Evolutionary conservation across 2,329 filamentous ascomycete genomes (phyloP).

Genomic region (Dothistroma septosporum): DNA sequence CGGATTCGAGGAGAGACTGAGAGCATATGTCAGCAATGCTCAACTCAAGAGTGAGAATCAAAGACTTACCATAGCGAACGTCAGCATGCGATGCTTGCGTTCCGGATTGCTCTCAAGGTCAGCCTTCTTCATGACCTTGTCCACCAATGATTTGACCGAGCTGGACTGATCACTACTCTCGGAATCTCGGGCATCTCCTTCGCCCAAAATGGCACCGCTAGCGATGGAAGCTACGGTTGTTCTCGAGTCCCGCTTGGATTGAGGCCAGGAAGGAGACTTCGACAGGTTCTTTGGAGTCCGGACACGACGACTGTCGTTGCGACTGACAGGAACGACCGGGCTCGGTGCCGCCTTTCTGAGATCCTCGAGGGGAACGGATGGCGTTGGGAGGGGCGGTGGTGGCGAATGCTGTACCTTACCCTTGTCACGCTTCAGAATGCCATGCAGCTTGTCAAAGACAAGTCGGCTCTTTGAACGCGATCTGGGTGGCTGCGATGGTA

Average conservation of each 20-base stretch:
- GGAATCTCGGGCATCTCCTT: not conserved
- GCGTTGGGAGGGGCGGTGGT: not conserved
- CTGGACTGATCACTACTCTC: not conserved
- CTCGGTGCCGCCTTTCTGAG: not conserved
- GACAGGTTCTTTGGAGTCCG: not conserved
- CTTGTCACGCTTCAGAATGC: slow-evolving; percentile 31
- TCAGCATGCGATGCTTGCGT: slow-evolving; percentile 23
- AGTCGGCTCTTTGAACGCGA: slow-evolving; percentile 29
- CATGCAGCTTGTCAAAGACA: slow-evolving; percentile 30
- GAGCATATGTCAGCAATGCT: not conserved
- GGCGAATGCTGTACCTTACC: slow-evolving; percentile 7
- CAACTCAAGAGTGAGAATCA: not conserved
- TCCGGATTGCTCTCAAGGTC: slow-evolving; percentile 14
- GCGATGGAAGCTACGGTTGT: not conserved
- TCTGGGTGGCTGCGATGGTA: slow-evolving; percentile 13
- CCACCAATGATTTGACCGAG: not conserved
- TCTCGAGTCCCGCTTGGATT: not conserved
- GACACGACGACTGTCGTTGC: slow-evolving; percentile 1
- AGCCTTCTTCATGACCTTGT: not conserved
- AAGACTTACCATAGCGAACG: slow-evolving; percentile 24
- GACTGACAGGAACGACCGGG: slow-evolving; percentile 5
- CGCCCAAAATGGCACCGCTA: not conserved
- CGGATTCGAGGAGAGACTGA: slow-evolving; percentile 2
- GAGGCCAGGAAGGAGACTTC: not conserved
- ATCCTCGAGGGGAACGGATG: not conserved